A percentile compares a stretch with the other conserved stretches of the same genome.
Conservation (phyloP, 305 asterid species). For the Rubia tinctorum region DNA sequence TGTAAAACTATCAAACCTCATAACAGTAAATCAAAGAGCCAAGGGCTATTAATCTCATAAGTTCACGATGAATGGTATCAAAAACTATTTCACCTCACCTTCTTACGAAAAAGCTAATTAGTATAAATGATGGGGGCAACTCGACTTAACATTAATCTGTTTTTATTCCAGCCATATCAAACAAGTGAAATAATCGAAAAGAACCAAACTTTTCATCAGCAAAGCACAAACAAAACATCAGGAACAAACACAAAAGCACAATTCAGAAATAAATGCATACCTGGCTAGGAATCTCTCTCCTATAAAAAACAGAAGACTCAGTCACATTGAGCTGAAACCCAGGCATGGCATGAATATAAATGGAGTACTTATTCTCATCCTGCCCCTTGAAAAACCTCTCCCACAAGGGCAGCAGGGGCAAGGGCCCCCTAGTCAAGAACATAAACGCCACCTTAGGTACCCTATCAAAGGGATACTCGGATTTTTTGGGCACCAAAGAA, state of each 20-base stretch:
- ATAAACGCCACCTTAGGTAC: constrained; percentile 84
- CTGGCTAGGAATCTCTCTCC: constrained; percentile 84
- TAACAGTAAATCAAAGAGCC: not conserved
- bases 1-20: not conserved
- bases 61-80: not conserved
- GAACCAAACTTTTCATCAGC: not conserved
- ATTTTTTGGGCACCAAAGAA: constrained; percentile 72
- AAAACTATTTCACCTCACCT: not conserved
- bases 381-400: constrained; percentile 85
- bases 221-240: constrained; percentile 21
- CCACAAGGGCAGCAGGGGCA: constrained; percentile 89
- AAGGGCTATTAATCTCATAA: not conserved
- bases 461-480: constrained; percentile 68
- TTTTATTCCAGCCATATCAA: not conserved
- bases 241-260: constrained; percentile 15
- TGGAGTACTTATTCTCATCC: constrained; percentile 56
- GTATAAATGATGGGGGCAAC: not conserved
- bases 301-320: constrained; percentile 59
- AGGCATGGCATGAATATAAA: constrained; percentile 78
- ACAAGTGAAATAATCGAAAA: not conserved
- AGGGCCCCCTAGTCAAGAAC: constrained; percentile 86
- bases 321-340: constrained; percentile 58
- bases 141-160: too few species aligned
- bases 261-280: constrained; percentile 35
- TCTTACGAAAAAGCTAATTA: not conserved